Percentiles rank a stretch among this genome's conserved stretches.
phyloP scores from a whole-genome alignment of 495 filamentous ascomycete genomes.

The Aspergillus sparsus region DNA sequence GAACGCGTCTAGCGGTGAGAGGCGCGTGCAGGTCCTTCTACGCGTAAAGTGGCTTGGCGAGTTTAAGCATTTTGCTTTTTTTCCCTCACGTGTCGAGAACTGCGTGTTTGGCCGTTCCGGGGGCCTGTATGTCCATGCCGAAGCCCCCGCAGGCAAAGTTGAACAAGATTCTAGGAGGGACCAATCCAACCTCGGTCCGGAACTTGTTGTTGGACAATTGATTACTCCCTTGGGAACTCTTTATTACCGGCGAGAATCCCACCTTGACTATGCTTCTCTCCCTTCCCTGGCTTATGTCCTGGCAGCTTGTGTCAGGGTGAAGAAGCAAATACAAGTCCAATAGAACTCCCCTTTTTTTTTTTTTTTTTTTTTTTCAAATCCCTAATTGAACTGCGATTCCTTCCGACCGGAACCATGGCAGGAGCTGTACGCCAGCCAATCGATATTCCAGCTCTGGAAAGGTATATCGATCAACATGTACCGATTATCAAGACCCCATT shows the following conservation, averaged over 20 bases:
- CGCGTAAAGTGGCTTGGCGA: slow-evolving; percentile 26
- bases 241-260: slow-evolving; percentile 13
- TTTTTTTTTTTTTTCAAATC: no score
- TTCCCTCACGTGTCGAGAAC: slow-evolving; percentile 5
- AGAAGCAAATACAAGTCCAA: background rate
- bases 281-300: slow-evolving; percentile 43
- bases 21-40: slow-evolving; percentile 20
- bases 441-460: slow-evolving; percentile 72
- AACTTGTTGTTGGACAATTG: slow-evolving; percentile 3
- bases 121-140: background rate
- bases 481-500: slow-evolving; percentile 79
- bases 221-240: slow-evolving; percentile 5
- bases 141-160: slow-evolving; percentile 16
- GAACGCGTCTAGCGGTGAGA: slow-evolving; percentile 42
- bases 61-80: slow-evolving; percentile 22
- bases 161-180: no score
- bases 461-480: slow-evolving; percentile 72
- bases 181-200: slow-evolving; percentile 32
- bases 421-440: slow-evolving; percentile 87
- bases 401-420: slow-evolving; percentile 65
- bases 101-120: slow-evolving; percentile 1
- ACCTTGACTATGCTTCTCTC: slow-evolving; percentile 5
- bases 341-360: no score
- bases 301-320: slow-evolving; percentile 52
- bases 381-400: no score